Evolutionary conservation across 495 filamentous ascomycete species (phyloP), one percentile per base, ranked within the genome.

Genomic region (Cercophora newfieldiana): DNA sequence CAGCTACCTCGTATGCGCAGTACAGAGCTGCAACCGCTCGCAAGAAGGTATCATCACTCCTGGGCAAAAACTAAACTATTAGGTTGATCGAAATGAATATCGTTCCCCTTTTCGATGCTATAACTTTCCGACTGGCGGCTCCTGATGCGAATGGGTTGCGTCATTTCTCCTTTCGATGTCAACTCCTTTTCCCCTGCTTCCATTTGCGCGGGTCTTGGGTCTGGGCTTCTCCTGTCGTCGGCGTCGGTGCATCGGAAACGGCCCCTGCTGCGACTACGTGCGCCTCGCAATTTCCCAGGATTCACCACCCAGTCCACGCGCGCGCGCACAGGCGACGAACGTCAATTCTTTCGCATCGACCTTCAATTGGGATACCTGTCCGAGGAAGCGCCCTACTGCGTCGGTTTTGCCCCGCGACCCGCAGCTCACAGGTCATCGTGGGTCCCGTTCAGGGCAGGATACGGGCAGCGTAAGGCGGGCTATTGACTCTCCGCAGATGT

Each of bases 201-300:
- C 8, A 47, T 47, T 47, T 47, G 37, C 7, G 37, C 7, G 37
- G 37, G 37, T 7, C 18, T 47, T 7, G 37, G 37, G 18, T 47
- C 37, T 7, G 7, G 7, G 37, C 37, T 47, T 18, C 50, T 53
- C 21, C n/a, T 22, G 21, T 53, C 24, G 5, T 53, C 24, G 50
- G 37, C 4, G 3, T 44, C 37, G 37, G 37, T 14, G 37, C 4
- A 2, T 44, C 37, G 37, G 37, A 44, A 44, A 44, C 37, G 37
- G 37, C 37, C 37, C 30, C 37, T 44, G 21, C 21, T 22, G 50
- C n/a, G 21, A 26, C 26, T 22, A 29, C 7, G 6, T 57, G 54
- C 54, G 54, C 54, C 54, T 57, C 54, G 54, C 54, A 57, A 57
- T 57, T 57, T 57, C 54, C 54, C 54, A 22, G 7, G 24, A 22